Evolutionary conservation across 2,329 filamentous ascomycete species (phyloP), one percentile per base, ranked within the genome.

Genomic region (Xenosphaeropsis pyriputrescens): DNA sequence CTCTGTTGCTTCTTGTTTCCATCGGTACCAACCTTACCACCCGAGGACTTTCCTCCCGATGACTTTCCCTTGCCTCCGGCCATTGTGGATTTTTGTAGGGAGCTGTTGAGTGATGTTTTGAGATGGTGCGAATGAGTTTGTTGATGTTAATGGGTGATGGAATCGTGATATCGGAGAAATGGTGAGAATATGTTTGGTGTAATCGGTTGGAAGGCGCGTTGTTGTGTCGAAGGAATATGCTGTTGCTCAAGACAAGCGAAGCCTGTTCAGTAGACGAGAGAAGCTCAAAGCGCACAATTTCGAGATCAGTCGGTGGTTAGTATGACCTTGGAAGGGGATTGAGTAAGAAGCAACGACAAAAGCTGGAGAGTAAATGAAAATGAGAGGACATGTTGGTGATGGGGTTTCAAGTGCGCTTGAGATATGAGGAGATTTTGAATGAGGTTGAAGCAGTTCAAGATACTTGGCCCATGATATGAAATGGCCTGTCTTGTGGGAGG

Each of bases 31-130:
- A 51, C 48, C 48, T 57, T 57, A 39, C 54, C 54, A 45, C 54
- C 54, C n/a, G 54, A 56, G 13, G 51, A 54, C 50, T 57, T 57
- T 39, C 54, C 54, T 36, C 51, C 53, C 15, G 51, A 54, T 41
- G 51, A 54, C 47, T 57, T 57, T 47, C 53, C 53, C 44, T 56
- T 56, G 43, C 54, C 54, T 32, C 54, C 53, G 32, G 53, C 51
- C 54, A 57, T 57, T 48, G 43, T 40, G 35, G 36, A 41, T 44
- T 26, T 26, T 22, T 35, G 37, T 39, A 26, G 18, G 3, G 32
- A 34, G 18, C 30, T 18, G 14, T 35, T 18, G 34, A 17, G 16
- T 31, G 34, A 30, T 16, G 39, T 38, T 32, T 41, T 30, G 39
- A 29, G 29, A 38, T 29, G 30, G 8, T 35, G 15, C 12, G 36